Conservation (phyloP, 2,329 filamentous ascomycete genomes). For the Penicillium sp. region DNA sequence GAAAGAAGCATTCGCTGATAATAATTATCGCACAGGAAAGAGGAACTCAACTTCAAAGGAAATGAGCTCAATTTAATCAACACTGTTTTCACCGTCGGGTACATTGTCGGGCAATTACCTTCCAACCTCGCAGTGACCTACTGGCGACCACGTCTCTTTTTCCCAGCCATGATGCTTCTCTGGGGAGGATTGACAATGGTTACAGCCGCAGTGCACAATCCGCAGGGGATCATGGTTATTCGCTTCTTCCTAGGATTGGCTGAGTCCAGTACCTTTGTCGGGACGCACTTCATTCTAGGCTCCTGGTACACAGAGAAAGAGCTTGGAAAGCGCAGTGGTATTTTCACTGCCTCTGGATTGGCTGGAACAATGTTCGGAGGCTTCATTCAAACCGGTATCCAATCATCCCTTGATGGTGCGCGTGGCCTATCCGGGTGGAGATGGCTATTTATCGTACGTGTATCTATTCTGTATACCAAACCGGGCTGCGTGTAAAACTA, state of each 20-base stretch:
- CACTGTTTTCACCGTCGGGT: conserved; percentile 31
- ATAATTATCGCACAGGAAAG: conserved; percentile 13
- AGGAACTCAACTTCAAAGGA: conserved; percentile 37
- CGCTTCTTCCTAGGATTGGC: conserved; percentile 44
- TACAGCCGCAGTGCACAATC: conserved; percentile 34
- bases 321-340: conserved; percentile 42
- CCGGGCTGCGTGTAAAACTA: neutral
- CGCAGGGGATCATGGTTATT: conserved; percentile 38
- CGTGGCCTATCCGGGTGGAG: conserved; percentile 37
- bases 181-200: conserved; percentile 40
- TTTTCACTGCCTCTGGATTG: conserved; percentile 40
- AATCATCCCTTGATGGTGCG: conserved; percentile 32
- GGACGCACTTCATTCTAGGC: conserved; percentile 44
- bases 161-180: conserved; percentile 34
- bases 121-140: conserved; percentile 31
- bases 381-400: conserved; percentile 41
- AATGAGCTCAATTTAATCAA: conserved; percentile 34
- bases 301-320: conserved; percentile 50
- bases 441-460: conserved; percentile 42
- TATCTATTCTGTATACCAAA: neutral
- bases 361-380: conserved; percentile 43
- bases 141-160: conserved; percentile 30
- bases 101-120: conserved; percentile 30
- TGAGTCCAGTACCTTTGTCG: conserved; percentile 38
- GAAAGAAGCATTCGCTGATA: neutral